Evolutionary conservation across 495 filamentous ascomycete species (phyloP).

Genomic region (Podospora pseudocomata): DNA sequence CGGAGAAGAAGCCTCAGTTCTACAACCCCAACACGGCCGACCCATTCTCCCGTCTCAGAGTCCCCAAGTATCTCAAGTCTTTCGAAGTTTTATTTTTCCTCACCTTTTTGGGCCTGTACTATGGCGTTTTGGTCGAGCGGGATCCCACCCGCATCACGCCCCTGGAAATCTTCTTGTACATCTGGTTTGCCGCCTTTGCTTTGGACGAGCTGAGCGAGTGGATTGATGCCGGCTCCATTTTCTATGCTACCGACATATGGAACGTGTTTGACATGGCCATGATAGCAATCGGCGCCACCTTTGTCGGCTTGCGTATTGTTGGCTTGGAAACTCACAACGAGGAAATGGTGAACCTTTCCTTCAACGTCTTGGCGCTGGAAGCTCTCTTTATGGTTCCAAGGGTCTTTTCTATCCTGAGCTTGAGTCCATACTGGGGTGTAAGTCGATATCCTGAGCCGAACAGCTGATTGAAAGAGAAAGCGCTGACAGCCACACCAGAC

Average conservation of each 20-base stretch:
- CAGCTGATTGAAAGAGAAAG: neutral
- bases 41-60: conserved; percentile 77
- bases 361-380: conserved; percentile 85
- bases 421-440: conserved; percentile 85
- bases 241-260: conserved; percentile 89
- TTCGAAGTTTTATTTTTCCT: conserved; percentile 88
- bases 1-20: conserved; percentile 74
- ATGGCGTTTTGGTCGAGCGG: conserved; percentile 68
- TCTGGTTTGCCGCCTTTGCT: conserved; percentile 78
- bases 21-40: conserved; percentile 76
- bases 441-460: conserved; percentile 3
- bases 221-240: conserved; percentile 74
- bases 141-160: conserved; percentile 46
- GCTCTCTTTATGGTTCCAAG: conserved; percentile 87
- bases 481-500: conserved; percentile 23
- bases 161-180: conserved; percentile 54
- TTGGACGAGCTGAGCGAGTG: conserved; percentile 84
- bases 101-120: conserved; percentile 78
- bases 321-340: conserved; percentile 62
- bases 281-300: conserved; percentile 74
- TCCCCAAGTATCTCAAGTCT: conserved; percentile 86
- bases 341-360: conserved; percentile 68
- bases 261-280: conserved; percentile 85
- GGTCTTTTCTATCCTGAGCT: conserved; percentile 81
- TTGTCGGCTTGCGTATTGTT: conserved; percentile 67